These are phyloP conservation scores for Lecanosticta acicola DNA, from an alignment of 2,329 filamentous ascomycete genomes.

Conservation along the genomic window DNA sequence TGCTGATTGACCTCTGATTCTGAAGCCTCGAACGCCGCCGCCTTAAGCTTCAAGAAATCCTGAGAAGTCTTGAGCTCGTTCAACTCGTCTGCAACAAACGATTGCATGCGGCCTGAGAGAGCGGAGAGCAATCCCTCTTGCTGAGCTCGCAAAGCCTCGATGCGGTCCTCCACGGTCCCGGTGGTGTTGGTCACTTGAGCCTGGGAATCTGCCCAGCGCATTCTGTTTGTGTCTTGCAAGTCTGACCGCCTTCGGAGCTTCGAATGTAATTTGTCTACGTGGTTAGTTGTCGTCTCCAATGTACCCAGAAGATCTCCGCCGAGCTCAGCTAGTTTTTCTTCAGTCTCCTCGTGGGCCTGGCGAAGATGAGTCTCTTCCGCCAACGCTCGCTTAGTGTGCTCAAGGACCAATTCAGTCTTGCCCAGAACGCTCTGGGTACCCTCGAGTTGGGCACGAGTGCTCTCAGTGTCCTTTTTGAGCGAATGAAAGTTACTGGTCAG, in stretches of 20 bases:
- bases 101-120: slow-evolving; percentile 66
- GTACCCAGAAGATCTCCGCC: slow-evolving; percentile 73
- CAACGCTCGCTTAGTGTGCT: slow-evolving; percentile 68
- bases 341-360: slow-evolving; percentile 79
- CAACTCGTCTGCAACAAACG: slow-evolving; percentile 71
- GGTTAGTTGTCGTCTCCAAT: slow-evolving; percentile 68
- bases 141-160: slow-evolving; percentile 65
- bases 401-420: slow-evolving; percentile 79
- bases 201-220: slow-evolving; percentile 72
- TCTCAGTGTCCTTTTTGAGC: slow-evolving; percentile 84
- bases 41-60: slow-evolving; percentile 63
- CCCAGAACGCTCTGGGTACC: slow-evolving; percentile 76
- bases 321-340: slow-evolving; percentile 66
- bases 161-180: slow-evolving; percentile 65
- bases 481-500: slow-evolving; percentile 82
- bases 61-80: slow-evolving; percentile 65
- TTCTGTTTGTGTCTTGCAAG: slow-evolving; percentile 71
- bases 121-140: slow-evolving; percentile 65
- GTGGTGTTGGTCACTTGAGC: slow-evolving; percentile 72
- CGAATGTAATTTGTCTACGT: slow-evolving; percentile 74
- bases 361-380: slow-evolving; percentile 74
- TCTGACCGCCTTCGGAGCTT: slow-evolving; percentile 84
- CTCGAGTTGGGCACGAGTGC: slow-evolving; percentile 64
- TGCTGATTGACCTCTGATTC: slow-evolving; percentile 63
- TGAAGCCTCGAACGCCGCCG: slow-evolving; percentile 61